A percentile compares a stretch with the other conserved stretches of the same genome.
phyloP scores from a whole-genome alignment of 305 asterid genomes.

The Plantago lanceolata region DNA sequence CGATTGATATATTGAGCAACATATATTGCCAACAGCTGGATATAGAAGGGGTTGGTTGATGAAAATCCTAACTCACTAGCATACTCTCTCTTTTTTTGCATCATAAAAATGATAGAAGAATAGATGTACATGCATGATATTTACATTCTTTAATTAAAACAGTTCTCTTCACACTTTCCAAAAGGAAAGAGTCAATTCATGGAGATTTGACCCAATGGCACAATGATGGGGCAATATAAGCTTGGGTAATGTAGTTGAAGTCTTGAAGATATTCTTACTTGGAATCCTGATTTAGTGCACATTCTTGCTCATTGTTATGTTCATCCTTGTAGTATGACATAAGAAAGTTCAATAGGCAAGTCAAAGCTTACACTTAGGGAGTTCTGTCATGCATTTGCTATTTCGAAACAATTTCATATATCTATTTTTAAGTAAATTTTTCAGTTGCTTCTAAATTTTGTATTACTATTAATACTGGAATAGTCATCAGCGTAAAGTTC shows the following conservation, averaged over 20 bases:
- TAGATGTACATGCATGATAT: neutral
- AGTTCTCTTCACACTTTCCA: no score
- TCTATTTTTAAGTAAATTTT: no score
- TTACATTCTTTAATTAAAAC: no score
- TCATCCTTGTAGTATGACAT: no score
- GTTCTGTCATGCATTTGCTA: no score
- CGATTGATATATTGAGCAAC: conserved; percentile 39
- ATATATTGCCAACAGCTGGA: conserved; percentile 44
- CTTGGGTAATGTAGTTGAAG: neutral
- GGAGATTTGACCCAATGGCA: neutral
- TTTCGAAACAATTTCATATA: no score
- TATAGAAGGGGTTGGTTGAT: conserved; percentile 54
- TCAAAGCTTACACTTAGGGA: no score
- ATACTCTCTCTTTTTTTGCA: neutral
- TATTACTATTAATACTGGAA: no score
- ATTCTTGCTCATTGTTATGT: neutral
- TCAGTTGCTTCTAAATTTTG: no score
- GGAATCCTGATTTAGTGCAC: neutral
- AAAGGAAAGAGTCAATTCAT: neutral
- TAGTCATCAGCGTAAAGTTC: no score
- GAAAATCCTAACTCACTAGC: conserved; percentile 8
- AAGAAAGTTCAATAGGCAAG: no score
- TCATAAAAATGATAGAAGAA: neutral
- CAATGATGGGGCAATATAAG: neutral
- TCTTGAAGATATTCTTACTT: neutral